These are phyloP conservation scores for Neofusicoccum umdonicola DNA, from an alignment of 2,329 filamentous ascomycete genomes.

Conservation along the genomic window DNA sequence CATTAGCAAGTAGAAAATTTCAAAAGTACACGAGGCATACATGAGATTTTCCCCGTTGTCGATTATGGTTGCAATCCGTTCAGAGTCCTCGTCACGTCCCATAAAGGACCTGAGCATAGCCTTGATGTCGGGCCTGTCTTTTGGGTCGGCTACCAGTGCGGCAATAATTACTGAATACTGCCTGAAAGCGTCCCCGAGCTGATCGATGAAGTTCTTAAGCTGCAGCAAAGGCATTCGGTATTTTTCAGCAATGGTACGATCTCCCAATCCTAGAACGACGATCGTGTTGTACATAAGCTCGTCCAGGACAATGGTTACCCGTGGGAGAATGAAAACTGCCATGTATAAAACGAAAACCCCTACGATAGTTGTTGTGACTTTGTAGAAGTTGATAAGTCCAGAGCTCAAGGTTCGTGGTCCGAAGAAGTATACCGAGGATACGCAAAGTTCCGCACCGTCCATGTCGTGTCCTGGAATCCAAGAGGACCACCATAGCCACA, in stretches of 20 bases:
- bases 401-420: background rate
- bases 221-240: too few species aligned
- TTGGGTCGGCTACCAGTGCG: too few species aligned
- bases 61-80: too few species aligned
- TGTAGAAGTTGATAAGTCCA: background rate
- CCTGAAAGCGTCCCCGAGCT: too few species aligned
- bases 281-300: background rate
- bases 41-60: background rate
- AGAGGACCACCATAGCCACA: conserved; percentile 8
- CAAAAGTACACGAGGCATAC: background rate
- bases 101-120: too few species aligned
- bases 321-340: background rate
- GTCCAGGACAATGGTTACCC: too few species aligned
- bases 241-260: background rate
- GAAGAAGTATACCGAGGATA: background rate
- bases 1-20: background rate
- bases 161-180: too few species aligned
- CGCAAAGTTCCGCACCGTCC: background rate
- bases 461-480: background rate
- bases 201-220: background rate
- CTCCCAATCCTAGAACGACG: background rate
- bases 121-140: too few species aligned
- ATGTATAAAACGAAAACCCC: background rate
- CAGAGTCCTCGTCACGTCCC: too few species aligned
- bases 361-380: background rate